Evolutionary conservation across 164 flowering plant genomes (phyloP), one percentile per base, ranked within the genome.

Genomic region (Buxus sempervirens): DNA sequence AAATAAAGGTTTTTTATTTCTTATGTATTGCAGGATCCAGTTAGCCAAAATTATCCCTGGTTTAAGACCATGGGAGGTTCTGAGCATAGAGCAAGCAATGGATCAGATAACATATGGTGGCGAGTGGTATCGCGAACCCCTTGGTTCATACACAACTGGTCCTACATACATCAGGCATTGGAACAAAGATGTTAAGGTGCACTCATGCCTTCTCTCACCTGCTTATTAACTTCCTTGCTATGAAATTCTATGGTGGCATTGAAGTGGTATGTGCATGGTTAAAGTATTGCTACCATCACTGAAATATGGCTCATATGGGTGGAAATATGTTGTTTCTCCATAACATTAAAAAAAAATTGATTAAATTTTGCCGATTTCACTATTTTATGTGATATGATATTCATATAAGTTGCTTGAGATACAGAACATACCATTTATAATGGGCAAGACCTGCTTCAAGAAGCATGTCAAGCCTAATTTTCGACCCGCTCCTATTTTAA

Each of bases 61-160:
- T 20, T 77, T 94, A 73, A 88, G 98, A 76, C 98, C 98, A 58
- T 91, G 97, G 98, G 96, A 94, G 76, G 95, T 91, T 74, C 72
- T 89, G 24, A 91, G 92, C 66, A 64, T 90, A 23, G 98, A 94
- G 73, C 96, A 91, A 79, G 96, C 98, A 15, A 91, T 94, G 98
- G 91, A 90, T 74, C 83, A 77, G 65, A 87, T 94, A 28, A 86
- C 93, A 41, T 94, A 82, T 79, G 78, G 74, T 58, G 93, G 96
- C 45, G 71, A 85, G 73, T 90, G 97, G 97, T 85, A 84, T 66
- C 96, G 97, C 21, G 86, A 88, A 58, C 95, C 93, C n/a, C 89
- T 94, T 69, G 95, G 96, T 55, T 48, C 87, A 49, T 84, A 75
- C 82, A 83, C 87, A 20, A 89, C 97, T 6, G 96, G 96, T 58